Base-by-base conservation (phyloP, 192 early-diverging fungal species). In the Rhizophagus sp. region DNA sequence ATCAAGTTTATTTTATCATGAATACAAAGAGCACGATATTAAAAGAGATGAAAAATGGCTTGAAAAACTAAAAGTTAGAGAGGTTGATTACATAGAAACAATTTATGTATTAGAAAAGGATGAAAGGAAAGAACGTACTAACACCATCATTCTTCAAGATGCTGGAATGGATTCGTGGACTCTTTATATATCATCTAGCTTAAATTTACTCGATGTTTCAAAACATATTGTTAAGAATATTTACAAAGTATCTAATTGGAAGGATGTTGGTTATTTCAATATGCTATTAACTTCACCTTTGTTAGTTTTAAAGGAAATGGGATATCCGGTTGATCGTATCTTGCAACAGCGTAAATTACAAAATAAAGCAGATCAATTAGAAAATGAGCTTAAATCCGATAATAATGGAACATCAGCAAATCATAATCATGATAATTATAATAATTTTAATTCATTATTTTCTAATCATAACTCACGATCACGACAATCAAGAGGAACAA, bases 1-100 rank as follows among this genome's bases (percentile, higher is more conserved):
- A 2, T 91, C 95, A 13, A 89, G 93, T 2, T 86, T 97, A 9
- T 88, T 97, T 36, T 75, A 94, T 13, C 91, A 94, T 82, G 92
- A 94, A 19, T 87, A 84, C 73, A 90, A 78, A 62, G 85, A 85
- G 52, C 84, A 87, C 52, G 39, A 41, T 4, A 88, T 87, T 79
- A 82, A 79, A 11, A 86, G 75, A 75, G 87, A 85, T 74, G 86
- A 90, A 13, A 86, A 88, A 52, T 89, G 88, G 82, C 44, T 93
- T 10, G 88, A 89, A 30, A 82, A 88, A 47, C 79, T 97, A 22
- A 86, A 90, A 68, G 94, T 95, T 44, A 44, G 83, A 2, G 92
- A 95, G 76, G 90, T 93, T 0, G 81, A 87, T 2, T 86, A 89
- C 41, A 94, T 97, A 61, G 80, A 90, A 50, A 84, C 93, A 24